These are phyloP conservation scores for Apiospora aurea DNA, from an alignment of 2,329 filamentous ascomycete species.

Conservation along the genomic window DNA sequence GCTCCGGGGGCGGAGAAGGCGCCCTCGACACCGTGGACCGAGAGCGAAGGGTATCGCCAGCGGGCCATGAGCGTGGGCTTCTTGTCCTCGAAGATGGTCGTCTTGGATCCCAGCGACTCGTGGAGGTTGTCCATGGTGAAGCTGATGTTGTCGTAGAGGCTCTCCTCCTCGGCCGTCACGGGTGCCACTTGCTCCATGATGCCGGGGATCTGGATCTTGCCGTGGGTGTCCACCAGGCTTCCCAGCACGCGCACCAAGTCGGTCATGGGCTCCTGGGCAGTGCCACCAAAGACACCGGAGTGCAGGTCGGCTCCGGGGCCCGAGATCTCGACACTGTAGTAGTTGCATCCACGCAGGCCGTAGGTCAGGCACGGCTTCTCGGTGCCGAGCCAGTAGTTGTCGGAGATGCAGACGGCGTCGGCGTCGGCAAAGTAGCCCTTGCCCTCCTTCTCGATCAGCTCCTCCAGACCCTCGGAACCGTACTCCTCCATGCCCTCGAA, in stretches of 20 bases:
- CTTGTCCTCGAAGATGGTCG: conserved; percentile 86
- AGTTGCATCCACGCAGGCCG: conserved; percentile 95
- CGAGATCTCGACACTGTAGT: conserved; percentile 91
- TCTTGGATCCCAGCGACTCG: conserved; percentile 88
- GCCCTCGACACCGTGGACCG: conserved; percentile 92
- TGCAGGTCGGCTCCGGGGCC: conserved; percentile 94
- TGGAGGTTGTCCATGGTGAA: conserved; percentile 97
- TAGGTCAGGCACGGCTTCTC: conserved; percentile 99
- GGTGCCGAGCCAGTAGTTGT: conserved; percentile 99
- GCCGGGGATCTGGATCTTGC: conserved; percentile 94
- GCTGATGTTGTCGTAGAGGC: conserved; percentile 86
- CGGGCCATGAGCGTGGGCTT: conserved; percentile 93
- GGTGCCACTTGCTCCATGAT: conserved; percentile 93
- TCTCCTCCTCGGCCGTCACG: conserved; percentile 83
- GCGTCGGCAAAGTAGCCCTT: conserved; percentile 95
- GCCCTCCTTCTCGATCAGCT: conserved; percentile 89
- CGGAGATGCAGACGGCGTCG: conserved; percentile 96
- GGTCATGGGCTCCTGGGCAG: conserved; percentile 98
- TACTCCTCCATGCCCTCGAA: conserved; percentile 99
- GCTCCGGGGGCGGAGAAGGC: conserved; percentile 92
- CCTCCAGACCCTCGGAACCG: conserved; percentile 93
- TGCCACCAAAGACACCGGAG: conserved; percentile 95
- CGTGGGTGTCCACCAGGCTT: conserved; percentile 85
- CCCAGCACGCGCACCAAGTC: conserved; percentile 85
- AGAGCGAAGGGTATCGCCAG: conserved; percentile 94